Evolutionary conservation across 164 flowering plant genomes (phyloP), one percentile per base, ranked within the genome.

Genomic region (Tetracentron sinense): DNA sequence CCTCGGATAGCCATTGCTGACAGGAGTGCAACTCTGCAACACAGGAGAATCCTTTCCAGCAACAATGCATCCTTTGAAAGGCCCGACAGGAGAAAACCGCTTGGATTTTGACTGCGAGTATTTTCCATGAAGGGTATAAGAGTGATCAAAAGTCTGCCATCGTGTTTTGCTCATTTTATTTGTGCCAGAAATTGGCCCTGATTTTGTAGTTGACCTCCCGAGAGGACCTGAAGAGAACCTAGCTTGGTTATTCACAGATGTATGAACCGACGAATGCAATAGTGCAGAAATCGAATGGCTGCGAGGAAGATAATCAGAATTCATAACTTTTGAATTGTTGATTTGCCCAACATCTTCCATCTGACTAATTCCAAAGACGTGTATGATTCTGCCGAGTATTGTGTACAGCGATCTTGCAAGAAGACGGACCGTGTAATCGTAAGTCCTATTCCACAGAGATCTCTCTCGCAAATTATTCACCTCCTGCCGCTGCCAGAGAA

Each of bases 401-500:
- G 98, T 89, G 72, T 85, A 84, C 1, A 86, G n/a, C 0, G 95
- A 87, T 67, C 90, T 78, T 11, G 76, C 91, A 66, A 93, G 66
- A 51, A 93, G 87, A 19, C 65, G 77, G 23, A 85, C 68, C 0
- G 79, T 69, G 68, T 87, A 86, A 73, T 93, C 95, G 38, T 84
- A 83, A 21, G 79, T 87, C 67, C 67, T 78, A 54, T 78, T 83
- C 98, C 98, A 93, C 44, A 87, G 71, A 50, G 98, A 91, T 16
- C 54, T 59, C 50, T 85, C 82, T 46, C 77, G 71, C 44, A 89
- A 59, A 71, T 73, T 75, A 76, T 82, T 89, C 71, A 93, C 87
- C 70, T 86, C 96, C 17, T 80, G 87, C 67, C 74, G 67, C 75
- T 87, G 85, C 86, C 93, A 85, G 3, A 66, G 68, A 51, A 89